Evolutionary conservation across 2,329 filamentous ascomycete species (phyloP).

Genomic region (Alternaria triticimaculans): DNA sequence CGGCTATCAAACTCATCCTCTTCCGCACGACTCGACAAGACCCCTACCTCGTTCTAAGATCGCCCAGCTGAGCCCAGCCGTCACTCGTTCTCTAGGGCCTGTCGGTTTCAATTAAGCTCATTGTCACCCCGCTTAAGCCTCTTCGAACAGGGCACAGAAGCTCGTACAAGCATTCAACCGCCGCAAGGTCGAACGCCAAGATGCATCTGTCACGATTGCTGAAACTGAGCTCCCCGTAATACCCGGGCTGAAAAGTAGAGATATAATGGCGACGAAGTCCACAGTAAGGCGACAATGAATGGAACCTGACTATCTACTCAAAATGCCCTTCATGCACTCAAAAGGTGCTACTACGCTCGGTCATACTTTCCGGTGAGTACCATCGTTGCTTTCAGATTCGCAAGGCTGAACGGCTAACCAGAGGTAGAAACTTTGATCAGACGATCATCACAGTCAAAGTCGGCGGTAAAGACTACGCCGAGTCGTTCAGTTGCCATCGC

Average conservation of each 20-base stretch:
- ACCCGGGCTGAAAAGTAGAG: slow-evolving; percentile 1
- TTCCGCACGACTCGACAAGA: slow-evolving; percentile 12
- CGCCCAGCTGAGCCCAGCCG: slow-evolving; percentile 9
- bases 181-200: slow-evolving; percentile 32
- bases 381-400: background rate
- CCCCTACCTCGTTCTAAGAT: slow-evolving; percentile 16
- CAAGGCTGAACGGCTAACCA: slow-evolving; percentile 19
- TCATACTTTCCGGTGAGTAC: slow-evolving; percentile 42
- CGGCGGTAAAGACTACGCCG: slow-evolving; percentile 37
- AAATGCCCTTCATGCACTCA: slow-evolving; percentile 44
- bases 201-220: slow-evolving; percentile 22
- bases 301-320: slow-evolving; percentile 44
- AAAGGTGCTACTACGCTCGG: slow-evolving; percentile 43
- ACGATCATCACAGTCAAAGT: slow-evolving; percentile 46
- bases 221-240: slow-evolving; percentile 22
- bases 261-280: slow-evolving; percentile 14
- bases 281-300: slow-evolving; percentile 26
- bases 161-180: slow-evolving; percentile 19
- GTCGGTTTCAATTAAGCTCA: slow-evolving; percentile 25
- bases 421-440: slow-evolving; percentile 44
- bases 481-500: slow-evolving; percentile 45
- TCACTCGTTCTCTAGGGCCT: slow-evolving; percentile 5
- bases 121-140: slow-evolving; percentile 10
- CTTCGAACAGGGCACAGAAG: slow-evolving; percentile 7
- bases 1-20: slow-evolving; percentile 21